Evolutionary conservation across 768 basidiomycete genomes (phyloP), one percentile per base, ranked within the genome.

Genomic region (Lepiota venenata): DNA sequence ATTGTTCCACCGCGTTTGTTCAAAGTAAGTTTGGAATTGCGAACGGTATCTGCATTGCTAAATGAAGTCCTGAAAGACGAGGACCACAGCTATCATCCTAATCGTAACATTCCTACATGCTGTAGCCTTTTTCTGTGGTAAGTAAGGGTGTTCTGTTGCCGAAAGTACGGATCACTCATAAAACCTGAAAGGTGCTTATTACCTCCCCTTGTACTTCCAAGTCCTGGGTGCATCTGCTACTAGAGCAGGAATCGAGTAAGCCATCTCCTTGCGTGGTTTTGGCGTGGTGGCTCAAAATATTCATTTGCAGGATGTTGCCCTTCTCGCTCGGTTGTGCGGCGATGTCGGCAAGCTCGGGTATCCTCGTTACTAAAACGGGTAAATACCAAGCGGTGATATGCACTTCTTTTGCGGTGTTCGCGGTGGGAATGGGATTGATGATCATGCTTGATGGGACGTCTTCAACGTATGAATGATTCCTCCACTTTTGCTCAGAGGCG

Each of bases 181-280:
- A 41, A 36, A 21, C 36, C 32, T 35, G 1, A 37, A 25, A 78
- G 79, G 77, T 27, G 79, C 82, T 41, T 86, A 72, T 62, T 91
- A 91, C 60, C 74, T 92, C 6, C 89, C 90, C 1, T 64, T 91
- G 2, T 93, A 87, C 64, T 93, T 78, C 68, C 90, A 93, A 71
- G 80, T 86, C 2, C 77, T 91, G 11, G 90, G 90, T 0, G 75
- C 87, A 0, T 86, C 86, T 7, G 87, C 89, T 5, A 90, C 87
- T 0, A 74, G 69, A 43, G 78, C 88, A 22, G 87, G 87, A 47
- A 76, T 91, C 18, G 73, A 80, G 87, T 85, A 65, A 66, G 73
- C 43, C 14, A 50, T 38, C n/a, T n/a, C 14, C 11, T 38, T 39
- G 43, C 49, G 35, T 20, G 53, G 22, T 36, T 18, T 18, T 52